Evolutionary conservation across 23 red algal species (phyloP).

Genomic region (Pyropia yezoensis): DNA sequence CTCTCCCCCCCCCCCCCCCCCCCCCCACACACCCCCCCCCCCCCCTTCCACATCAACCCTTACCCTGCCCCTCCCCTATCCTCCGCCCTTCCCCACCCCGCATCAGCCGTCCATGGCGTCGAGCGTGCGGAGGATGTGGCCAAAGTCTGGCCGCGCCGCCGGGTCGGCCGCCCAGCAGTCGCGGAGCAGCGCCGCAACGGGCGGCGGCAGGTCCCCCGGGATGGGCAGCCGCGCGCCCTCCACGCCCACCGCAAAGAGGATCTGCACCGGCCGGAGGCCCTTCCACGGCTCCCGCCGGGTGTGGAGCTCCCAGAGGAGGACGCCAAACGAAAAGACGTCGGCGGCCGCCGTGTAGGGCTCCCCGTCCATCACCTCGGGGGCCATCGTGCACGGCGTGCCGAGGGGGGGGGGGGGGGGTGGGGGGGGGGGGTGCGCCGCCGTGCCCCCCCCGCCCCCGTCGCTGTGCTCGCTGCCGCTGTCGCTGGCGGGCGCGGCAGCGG

Average conservation of each 20-base stretch:
- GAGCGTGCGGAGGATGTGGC: constrained; percentile 59
- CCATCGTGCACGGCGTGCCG: constrained; percentile 55
- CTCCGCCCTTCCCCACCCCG: no score
- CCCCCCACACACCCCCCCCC: no score
- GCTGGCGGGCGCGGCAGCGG: not conserved
- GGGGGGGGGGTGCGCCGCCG: not conserved
- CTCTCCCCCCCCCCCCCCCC: no score
- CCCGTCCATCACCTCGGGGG: constrained; percentile 80
- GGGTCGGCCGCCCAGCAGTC: constrained; percentile 79
- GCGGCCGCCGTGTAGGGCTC: constrained; percentile 42
- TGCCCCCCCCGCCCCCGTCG: not conserved
- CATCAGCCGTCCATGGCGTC: constrained; percentile 20
- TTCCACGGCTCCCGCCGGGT: constrained; percentile 16
- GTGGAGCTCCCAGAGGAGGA: constrained; percentile 63
- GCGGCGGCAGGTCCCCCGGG: not conserved
- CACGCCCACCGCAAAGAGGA: constrained; percentile 31
- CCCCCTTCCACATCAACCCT: no score
- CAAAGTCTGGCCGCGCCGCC: constrained; percentile 56
- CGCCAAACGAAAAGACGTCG: constrained; percentile 77
- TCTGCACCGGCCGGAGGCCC: constrained; percentile 12
- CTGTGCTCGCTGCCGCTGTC: not conserved
- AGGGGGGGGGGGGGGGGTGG: not conserved
- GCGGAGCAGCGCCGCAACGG: constrained; percentile 45
- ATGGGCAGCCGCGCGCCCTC: constrained; percentile 12
- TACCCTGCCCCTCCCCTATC: no score